Percentiles rank a stretch among this genome's conserved stretches.
Evolutionary conservation across 2,329 filamentous ascomycete genomes (phyloP).

Genomic region (Tolypocladium paradoxum): DNA sequence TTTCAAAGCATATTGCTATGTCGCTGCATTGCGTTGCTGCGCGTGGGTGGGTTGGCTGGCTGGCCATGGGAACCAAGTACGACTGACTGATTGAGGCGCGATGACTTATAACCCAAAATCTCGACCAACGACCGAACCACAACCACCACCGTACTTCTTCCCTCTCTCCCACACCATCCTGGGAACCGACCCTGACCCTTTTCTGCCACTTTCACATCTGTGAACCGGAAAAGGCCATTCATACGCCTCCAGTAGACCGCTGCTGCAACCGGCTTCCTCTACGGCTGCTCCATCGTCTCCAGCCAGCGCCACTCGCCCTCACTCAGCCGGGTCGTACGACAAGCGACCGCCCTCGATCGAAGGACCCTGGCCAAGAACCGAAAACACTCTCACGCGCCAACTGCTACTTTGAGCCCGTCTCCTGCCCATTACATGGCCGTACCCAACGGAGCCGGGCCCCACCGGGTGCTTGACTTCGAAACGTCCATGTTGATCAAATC

Average conservation of each 20-base stretch:
- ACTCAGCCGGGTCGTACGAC: neutral
- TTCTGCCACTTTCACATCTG: neutral
- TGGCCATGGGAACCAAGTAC: too few species aligned
- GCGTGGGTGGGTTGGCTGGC: neutral
- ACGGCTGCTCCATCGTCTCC: neutral
- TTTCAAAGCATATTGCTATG: too few species aligned
- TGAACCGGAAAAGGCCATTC: neutral
- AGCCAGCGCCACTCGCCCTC: neutral
- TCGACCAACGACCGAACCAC: neutral
- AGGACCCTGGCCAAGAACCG: neutral
- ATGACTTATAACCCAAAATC: slow-evolving; percentile 2
- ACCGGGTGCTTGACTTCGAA: slow-evolving; percentile 21
- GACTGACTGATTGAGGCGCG: neutral
- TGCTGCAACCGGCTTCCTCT: neutral
- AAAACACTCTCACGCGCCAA: neutral
- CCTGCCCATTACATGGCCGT: slow-evolving; percentile 15
- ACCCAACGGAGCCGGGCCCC: slow-evolving; percentile 15
- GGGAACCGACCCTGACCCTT: neutral
- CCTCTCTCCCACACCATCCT: neutral
- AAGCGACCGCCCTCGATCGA: neutral
- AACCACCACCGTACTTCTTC: neutral
- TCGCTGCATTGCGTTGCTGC: neutral
- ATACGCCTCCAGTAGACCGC: neutral
- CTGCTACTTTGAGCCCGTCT: neutral
- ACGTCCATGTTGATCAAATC: slow-evolving; percentile 21